Evolutionary conservation across 2,329 filamentous ascomycete genomes (phyloP), one percentile per base, ranked within the genome.

Genomic region (Cladophialophora chaetospira): DNA sequence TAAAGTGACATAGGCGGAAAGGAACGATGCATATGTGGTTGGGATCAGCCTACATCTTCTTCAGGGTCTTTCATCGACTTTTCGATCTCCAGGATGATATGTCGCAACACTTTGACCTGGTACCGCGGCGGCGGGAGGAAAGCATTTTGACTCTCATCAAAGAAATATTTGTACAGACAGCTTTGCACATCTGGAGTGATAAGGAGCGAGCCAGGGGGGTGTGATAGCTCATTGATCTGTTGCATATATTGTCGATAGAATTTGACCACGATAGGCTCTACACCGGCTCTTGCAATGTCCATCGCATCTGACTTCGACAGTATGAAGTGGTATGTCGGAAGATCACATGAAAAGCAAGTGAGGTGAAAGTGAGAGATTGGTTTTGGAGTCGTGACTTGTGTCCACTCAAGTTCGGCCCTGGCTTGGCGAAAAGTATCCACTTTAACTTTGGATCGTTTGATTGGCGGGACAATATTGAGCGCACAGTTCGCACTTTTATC

Each of bases 221-320:
- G 88, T 45, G 82, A 79, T 31, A 93, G 75, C 25, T 78, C 70
- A 92, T 60, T 79, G 38, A 86, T 84, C 2, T 92, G 77, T 70
- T 97, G 91, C 29, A 93, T 80, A 68, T 90, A 95, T 69, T 96
- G 91, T 60, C 82, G 81, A 63, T 83, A 86, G 69, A 91, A 85
- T 83, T 80, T 58, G 70, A 67, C 47, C 80, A 68, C 42, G 74
- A 68, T 64, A 69, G 64, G 65, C 73, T 62, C 71, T 43, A 61
- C 55, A 57, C 61, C 64, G 63, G 67, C 49, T 63, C 55, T 33
- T 43, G 40, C 23, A 42, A 63, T 60, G 29, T 62, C 60, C 60
- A 60, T 62, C 5, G 5, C 44, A 25, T 19, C 11, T 6, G 23
- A 13, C 8, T 3, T 2, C 19, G 42, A 19, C 23, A 13, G 42